Evolutionary conservation across 345 rosid species (phyloP).

Genomic region (Lagerstroemia speciosa): DNA sequence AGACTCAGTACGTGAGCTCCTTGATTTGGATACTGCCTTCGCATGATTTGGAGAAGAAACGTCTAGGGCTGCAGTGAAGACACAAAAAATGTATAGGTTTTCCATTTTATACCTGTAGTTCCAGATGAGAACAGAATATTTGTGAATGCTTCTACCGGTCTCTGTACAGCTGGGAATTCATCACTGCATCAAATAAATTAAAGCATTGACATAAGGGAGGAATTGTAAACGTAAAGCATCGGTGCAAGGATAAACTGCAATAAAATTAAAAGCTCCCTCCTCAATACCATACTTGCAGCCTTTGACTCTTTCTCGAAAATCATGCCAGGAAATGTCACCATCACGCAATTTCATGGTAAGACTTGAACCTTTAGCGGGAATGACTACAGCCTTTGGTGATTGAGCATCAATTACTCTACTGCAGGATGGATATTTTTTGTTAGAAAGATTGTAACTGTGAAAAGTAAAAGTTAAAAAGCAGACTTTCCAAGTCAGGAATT

Average conservation of each 20-base stretch:
- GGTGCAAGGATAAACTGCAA: conserved; percentile 5
- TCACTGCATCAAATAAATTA: conserved; percentile 32
- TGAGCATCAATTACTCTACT: conserved; percentile 84
- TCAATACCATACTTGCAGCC: conserved; percentile 35
- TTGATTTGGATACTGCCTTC: background rate
- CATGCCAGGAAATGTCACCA: conserved; percentile 73
- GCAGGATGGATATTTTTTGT: conserved; percentile 33
- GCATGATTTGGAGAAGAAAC: background rate
- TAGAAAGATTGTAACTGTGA: conserved; percentile 15
- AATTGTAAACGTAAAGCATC: background rate
- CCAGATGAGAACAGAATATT: conserved; percentile 97
- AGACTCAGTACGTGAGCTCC: background rate
- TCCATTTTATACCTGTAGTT: conserved; percentile 62
- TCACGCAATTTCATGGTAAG: conserved; percentile 51
- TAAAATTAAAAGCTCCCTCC: conserved; percentile 1
- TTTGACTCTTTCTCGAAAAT: conserved; percentile 51
- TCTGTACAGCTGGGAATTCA: conserved; percentile 65
- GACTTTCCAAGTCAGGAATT: conserved; percentile 4
- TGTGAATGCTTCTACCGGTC: conserved; percentile 66
- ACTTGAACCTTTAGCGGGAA: conserved; percentile 49
- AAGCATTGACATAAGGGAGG: background rate
- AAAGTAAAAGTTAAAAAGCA: conserved; percentile 1
- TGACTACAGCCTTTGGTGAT: conserved; percentile 76
- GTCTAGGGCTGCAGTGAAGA: background rate
- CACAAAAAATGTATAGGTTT: background rate